Evolutionary conservation across 2,329 filamentous ascomycete genomes (phyloP).

Genomic region (Talaromyces piceae): DNA sequence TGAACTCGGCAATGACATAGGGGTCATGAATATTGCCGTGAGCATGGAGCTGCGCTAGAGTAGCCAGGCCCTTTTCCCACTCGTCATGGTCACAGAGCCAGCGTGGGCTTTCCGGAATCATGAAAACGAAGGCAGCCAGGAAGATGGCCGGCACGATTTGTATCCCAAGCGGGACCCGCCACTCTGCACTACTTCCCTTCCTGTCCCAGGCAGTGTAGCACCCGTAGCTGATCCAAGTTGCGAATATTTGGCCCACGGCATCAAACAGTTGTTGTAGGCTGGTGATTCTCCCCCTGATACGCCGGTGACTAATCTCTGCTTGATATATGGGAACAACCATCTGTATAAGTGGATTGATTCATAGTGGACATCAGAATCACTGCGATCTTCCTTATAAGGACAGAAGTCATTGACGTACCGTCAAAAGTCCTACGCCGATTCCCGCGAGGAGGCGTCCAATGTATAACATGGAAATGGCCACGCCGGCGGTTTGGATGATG

Average conservation of each 20-base stretch:
- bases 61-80: constrained; percentile 29
- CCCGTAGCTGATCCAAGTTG: constrained; percentile 67
- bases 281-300: constrained; percentile 1
- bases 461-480: too few species aligned
- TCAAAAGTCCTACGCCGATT: too few species aligned
- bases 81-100: constrained; percentile 37
- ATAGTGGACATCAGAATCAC: too few species aligned
- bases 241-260: constrained; percentile 46
- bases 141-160: constrained; percentile 1
- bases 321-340: constrained; percentile 6
- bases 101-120: constrained; percentile 36
- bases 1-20: constrained; percentile 15
- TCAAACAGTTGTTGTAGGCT: constrained; percentile 3
- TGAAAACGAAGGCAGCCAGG: background rate
- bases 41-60: constrained; percentile 15
- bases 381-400: too few species aligned
- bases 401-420: too few species aligned
- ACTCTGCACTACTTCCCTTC: background rate
- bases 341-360: too few species aligned
- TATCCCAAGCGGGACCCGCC: constrained; percentile 1
- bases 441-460: too few species aligned
- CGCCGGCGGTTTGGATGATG: constrained; percentile 63
- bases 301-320: background rate
- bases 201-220: constrained; percentile 46
- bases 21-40: background rate